These are phyloP conservation scores for Laburnicola sp. DNA, from an alignment of 2,329 filamentous ascomycete genomes.

Conservation along the genomic window DNA sequence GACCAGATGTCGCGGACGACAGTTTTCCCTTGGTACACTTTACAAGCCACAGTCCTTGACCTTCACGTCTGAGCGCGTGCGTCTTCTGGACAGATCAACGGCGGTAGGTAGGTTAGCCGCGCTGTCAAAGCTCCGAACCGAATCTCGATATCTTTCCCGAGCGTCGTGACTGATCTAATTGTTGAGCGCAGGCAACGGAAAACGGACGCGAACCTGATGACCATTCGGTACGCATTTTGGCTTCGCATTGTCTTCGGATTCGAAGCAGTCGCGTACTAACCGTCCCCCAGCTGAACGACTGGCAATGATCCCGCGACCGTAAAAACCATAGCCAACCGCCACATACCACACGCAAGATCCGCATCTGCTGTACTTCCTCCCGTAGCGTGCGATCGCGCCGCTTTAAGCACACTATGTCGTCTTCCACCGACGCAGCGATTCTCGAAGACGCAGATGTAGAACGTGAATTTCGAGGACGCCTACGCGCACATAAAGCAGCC, in stretches of 20 bases:
- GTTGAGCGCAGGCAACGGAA: no score
- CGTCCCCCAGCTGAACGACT: neutral
- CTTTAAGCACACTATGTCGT: slow-evolving; percentile 19
- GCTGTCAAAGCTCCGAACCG: neutral
- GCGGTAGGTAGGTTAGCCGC: slow-evolving; percentile 1
- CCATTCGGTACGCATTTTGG: no score
- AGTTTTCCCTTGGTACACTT: neutral
- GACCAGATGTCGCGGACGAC: slow-evolving; percentile 25
- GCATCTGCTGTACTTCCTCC: neutral
- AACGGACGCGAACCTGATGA: no score
- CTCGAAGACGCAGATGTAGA: slow-evolving; percentile 38
- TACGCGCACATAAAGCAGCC: slow-evolving; percentile 17
- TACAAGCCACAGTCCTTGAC: neutral
- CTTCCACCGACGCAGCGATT: slow-evolving; percentile 33
- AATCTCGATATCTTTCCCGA: neutral
- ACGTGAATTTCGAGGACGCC: slow-evolving; percentile 17
- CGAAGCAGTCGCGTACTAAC: neutral
- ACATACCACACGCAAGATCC: neutral
- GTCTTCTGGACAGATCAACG: slow-evolving; percentile 2
- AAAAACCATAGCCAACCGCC: neutral
- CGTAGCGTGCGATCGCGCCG: neutral
- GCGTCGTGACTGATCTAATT: no score
- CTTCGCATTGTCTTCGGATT: neutral
- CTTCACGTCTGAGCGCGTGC: slow-evolving; percentile 1
- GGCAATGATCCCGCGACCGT: slow-evolving; percentile 6